Base-by-base conservation (phyloP, 2,329 filamentous ascomycete genomes). In the Fusarium clavum region DNA sequence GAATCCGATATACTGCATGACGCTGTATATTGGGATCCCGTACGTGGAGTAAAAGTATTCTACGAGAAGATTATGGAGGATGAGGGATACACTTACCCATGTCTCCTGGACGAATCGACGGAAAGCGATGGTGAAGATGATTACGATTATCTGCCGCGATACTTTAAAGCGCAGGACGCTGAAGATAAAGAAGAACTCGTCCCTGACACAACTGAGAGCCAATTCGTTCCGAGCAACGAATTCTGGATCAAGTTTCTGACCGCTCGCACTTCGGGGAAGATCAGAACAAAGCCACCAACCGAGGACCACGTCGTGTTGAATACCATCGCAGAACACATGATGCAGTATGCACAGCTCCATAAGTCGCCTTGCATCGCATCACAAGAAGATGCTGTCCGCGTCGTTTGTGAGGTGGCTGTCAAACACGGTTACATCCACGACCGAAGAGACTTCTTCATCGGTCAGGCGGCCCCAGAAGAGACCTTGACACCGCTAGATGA, bases 1-100 rank as follows among this genome's bases (percentile, higher is more conserved):
- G 44, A 57, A 16, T 57, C 49, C 0, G 11, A 34, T 2, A 64
- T 64, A 5, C 0, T 64, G 11, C 4, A 24, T 3, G 2, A 49
- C 8, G 59, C 34, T 1, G 59, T 53, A 14, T 64, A 45, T 12
- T 57, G 59, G 34, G 61, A 64, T 2, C 58, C 59, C 1, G 4
- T 64, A 0, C 61, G 49, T 3, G 5, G 38, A 8, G 8, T 24
- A 1, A 45, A n/a, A 11, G 25, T 51, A 0, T 57, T 30, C 10
- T 40, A 45, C n/a, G 34, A 32, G 4, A 34, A 9, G 9, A 14
- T 12, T 1, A 8, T 12, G 14, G 30, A 49, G 2, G 7, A 29
- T 11, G 29, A 32, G 4, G 38, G 14, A 3, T 22, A 9, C 16
- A n/a, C 4, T 1, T 49, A 46, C 9, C 47, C 57, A 11, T 32